Evolutionary conservation across 2,329 filamentous ascomycete species (phyloP), one percentile per base, ranked within the genome.

Genomic region (Colletotrichum gigasporum): DNA sequence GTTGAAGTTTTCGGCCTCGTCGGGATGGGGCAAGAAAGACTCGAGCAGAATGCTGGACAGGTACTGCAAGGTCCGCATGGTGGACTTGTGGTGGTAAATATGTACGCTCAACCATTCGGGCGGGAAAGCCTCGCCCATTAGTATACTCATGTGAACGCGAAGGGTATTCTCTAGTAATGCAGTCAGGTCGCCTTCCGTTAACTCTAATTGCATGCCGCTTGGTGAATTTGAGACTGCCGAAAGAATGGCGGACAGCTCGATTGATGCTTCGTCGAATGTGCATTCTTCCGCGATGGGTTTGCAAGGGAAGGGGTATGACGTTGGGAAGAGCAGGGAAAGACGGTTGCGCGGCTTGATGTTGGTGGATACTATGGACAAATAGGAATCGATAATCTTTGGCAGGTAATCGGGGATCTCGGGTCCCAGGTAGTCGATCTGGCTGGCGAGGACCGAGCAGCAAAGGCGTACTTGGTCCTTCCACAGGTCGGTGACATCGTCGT

Each of bases 391-490:
- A 47, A 97, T 90, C 75, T 95, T 96, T 0, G 93, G 92, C 68
- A 97, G 90, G 74, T 97, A 96, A 66, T 94, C 91, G 18, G 93
- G 93, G 48, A 96, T 91, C 72, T 96, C 91, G 35, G 93, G 85
- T 8, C 91, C 90, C 8, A 97, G 85, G 69, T 92, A 86, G 39
- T 91, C 87, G 60, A 94, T 85, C 74, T 98, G 92, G 66, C 92
- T 94, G 8, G 95, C 93, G 34, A 99, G 84, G 32, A 99, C 91
- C 1, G 95, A 96, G 78, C 94, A 97, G 77, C 95, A 97, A 14
- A 99, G 82, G 14, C 96, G 91, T 16, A 98, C 92, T 78, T 98
- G 96, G 20, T 97, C 93, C 68, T 91, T 91, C 88, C 94, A 98
- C 72, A 97, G 92, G 34, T 94, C 90, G 3, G 89, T 94, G 9